Evolutionary conservation across 73 alveolate genomes (phyloP).

Genomic region (Paramecium caudatum): DNA sequence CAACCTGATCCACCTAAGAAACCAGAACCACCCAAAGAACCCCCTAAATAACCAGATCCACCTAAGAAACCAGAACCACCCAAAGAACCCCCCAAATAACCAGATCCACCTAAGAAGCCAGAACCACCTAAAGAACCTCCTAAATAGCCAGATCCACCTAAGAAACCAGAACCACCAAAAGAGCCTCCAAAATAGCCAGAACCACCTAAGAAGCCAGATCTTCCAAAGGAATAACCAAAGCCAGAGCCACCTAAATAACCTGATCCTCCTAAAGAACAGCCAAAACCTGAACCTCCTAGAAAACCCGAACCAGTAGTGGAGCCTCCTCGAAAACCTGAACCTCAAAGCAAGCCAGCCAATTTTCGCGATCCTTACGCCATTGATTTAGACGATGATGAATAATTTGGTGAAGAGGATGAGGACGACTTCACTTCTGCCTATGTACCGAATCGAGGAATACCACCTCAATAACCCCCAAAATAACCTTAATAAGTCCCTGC

Average conservation of each 20-base stretch:
- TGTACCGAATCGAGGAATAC: too few relatives aligned
- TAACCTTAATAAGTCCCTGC: too few relatives aligned
- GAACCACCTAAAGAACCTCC: background rate
- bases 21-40: background rate
- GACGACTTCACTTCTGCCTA: too few relatives aligned
- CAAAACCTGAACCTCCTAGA: background rate
- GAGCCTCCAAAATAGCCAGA: background rate
- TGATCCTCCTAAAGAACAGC: background rate
- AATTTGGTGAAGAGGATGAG: too few relatives aligned
- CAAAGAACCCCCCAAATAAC: too few relatives aligned
- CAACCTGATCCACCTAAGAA: background rate
- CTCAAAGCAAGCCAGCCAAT: background rate
- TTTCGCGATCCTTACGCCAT: background rate
- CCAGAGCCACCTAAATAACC: background rate
- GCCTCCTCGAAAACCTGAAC: too few relatives aligned
- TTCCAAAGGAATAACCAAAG: background rate
- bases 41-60: background rate
- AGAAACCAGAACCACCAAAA: background rate
- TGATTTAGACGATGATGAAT: constrained; percentile 19
- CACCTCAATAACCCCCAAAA: too few relatives aligned
- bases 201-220: background rate
- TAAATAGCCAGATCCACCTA: background rate
- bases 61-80: background rate
- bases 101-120: background rate
- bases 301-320: background rate